A percentile compares a stretch with the other conserved stretches of the same genome.
phyloP scores from a whole-genome alignment of 768 basidiomycete genomes.

The Amyloporia xantha region DNA sequence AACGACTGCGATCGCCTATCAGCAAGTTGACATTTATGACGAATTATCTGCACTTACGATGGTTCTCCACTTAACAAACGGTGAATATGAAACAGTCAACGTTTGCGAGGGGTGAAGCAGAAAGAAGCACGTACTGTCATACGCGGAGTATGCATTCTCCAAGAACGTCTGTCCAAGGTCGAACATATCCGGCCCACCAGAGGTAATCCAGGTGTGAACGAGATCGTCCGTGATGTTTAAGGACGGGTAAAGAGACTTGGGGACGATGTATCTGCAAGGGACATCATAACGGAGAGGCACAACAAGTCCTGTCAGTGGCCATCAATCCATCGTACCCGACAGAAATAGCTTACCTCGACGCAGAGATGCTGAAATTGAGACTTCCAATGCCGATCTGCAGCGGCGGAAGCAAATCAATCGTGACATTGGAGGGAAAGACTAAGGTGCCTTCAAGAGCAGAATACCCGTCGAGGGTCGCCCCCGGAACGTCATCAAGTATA shows the following conservation, averaged over 20 bases:
- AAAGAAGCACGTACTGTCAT: conserved; percentile 2
- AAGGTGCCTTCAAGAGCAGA: neutral
- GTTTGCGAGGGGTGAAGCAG: neutral
- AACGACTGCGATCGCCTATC: neutral
- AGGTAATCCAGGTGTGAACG: conserved; percentile 2
- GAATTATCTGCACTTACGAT: neutral
- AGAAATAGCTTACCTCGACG: neutral
- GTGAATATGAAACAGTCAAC: neutral
- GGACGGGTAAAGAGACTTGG: neutral
- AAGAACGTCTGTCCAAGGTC: conserved; percentile 4
- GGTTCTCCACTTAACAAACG: neutral
- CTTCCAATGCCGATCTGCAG: neutral
- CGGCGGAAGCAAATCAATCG: neutral
- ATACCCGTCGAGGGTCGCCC: neutral
- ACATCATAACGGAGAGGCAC: neutral
- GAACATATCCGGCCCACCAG: neutral
- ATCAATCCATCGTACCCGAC: neutral
- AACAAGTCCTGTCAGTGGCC: too few species aligned
- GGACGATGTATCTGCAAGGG: conserved; percentile 3
- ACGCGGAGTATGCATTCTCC: conserved; percentile 4
- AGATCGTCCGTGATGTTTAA: conserved; percentile 7
- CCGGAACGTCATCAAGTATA: neutral
- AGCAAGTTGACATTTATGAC: neutral
- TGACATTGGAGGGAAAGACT: neutral
- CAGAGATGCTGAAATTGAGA: neutral